phyloP scores from a whole-genome alignment of 129 eudicot genomes.

The Centrapalus pauciflorus region DNA sequence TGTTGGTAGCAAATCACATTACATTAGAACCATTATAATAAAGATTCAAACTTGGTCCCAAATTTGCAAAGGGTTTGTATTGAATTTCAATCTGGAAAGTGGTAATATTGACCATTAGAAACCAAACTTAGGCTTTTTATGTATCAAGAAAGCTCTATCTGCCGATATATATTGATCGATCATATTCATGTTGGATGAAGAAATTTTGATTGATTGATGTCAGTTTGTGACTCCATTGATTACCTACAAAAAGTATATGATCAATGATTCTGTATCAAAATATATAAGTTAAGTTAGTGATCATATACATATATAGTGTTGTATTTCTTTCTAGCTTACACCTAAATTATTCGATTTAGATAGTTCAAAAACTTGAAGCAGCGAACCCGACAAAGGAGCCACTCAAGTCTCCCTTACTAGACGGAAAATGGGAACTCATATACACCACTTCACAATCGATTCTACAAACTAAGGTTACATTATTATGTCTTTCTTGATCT shows the following conservation, averaged over 20 bases:
- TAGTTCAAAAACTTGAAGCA: constrained; percentile 61
- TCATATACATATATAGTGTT: constrained; percentile 1
- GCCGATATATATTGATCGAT: too few relatives aligned
- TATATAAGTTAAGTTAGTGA: neutral
- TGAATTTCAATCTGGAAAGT: neutral
- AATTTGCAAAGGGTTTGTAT: neutral
- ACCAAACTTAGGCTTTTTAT: too few relatives aligned
- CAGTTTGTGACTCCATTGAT: neutral
- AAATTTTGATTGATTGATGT: neutral
- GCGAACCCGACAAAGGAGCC: constrained; percentile 62
- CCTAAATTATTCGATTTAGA: constrained; percentile 43
- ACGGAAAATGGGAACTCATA: constrained; percentile 84
- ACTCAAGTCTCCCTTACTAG: constrained; percentile 51
- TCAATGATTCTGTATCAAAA: too few relatives aligned
- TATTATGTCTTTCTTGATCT: neutral
- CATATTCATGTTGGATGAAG: too few relatives aligned
- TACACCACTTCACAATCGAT: constrained; percentile 69
- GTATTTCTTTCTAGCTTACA: constrained; percentile 12
- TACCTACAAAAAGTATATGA: neutral
- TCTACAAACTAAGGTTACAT: constrained; percentile 52
- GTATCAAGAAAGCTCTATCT: neutral
- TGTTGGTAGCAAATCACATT: neutral
- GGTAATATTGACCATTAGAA: neutral
- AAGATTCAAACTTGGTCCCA: neutral
- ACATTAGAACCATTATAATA: neutral